Conservation (phyloP, 1,139 yeast genomes). For the Geotrichum aggregatum region DNA sequence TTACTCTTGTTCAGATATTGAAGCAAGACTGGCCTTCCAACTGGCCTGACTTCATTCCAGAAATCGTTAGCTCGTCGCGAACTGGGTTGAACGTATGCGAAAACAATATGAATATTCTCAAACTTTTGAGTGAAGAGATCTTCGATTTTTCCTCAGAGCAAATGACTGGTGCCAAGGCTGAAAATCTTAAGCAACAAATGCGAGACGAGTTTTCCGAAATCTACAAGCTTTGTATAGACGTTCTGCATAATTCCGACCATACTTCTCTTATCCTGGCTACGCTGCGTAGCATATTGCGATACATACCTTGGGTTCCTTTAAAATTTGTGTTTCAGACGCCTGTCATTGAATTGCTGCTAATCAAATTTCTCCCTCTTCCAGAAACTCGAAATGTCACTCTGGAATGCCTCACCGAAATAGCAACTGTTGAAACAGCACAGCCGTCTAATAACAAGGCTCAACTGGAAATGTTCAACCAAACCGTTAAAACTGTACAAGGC, state of each 20-base stretch:
- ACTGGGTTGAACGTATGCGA: slow-evolving; percentile 92
- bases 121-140: slow-evolving; percentile 87
- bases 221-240: slow-evolving; percentile 87
- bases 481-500: slow-evolving; percentile 66
- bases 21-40: slow-evolving; percentile 99
- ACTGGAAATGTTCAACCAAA: slow-evolving; percentile 62
- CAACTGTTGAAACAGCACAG: slow-evolving; percentile 57
- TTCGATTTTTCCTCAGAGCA: slow-evolving; percentile 93
- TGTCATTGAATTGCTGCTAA: slow-evolving; percentile 63
- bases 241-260: slow-evolving; percentile 79
- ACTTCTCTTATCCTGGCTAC: slow-evolving; percentile 83
- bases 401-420: slow-evolving; percentile 89
- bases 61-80: slow-evolving; percentile 77
- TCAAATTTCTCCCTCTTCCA: slow-evolving; percentile 70
- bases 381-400: slow-evolving; percentile 81
- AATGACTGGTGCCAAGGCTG: slow-evolving; percentile 92
- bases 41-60: slow-evolving; percentile 97
- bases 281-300: slow-evolving; percentile 72
- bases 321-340: slow-evolving; percentile 88
- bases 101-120: slow-evolving; percentile 89
- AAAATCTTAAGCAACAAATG: slow-evolving; percentile 76
- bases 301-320: slow-evolving; percentile 91
- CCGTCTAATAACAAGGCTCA: slow-evolving; percentile 60
- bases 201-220: slow-evolving; percentile 88
- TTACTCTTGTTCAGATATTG: slow-evolving; percentile 86